Evolutionary conservation across 306 rosid genomes (phyloP), one percentile per base, ranked within the genome.

Genomic region (Cicer arietinum): DNA sequence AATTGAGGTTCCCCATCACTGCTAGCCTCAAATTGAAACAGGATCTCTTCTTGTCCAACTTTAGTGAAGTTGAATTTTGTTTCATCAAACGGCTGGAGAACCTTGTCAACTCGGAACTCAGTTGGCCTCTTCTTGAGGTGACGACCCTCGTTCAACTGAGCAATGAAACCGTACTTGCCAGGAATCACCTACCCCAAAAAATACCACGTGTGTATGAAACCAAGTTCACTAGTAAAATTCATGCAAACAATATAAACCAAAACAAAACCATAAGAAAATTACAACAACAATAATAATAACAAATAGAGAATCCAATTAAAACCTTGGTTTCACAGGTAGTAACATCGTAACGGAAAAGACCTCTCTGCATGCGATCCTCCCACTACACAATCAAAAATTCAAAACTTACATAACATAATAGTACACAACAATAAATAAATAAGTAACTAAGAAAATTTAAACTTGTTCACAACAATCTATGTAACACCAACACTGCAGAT

Each of bases 71-170:
- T 91, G 90, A 94, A 94, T 65, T 92, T 92, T 81, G 10, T 92
- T 62, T 84, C 93, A 83, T 94, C 99, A 77, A 89, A 94, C 50
- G 97, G 95, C 86, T 94, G 99, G 48, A 94, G 97, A 64, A 94
- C 99, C 90, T 85, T 92, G 73, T 94, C 99, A 16, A 94, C 96
- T 7, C 90, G 88, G 67, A 94, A 94, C 76, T 94, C 99, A 0
- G 99, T 94, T 11, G 97, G 99, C 39, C 99, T 82, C 89, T 94
- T 94, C 92, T 92, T 92, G 60, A 92, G 91, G 69, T 94, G 99
- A 72, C 99, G 99, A 47, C 99, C 99, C 88, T 94, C 96, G 0
- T 94, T 94, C 83, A 94, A 89, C 90, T 94, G 99, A 40, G 99
- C 99, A 45, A 94, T 86, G 85, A 94, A 94, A 67, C 99, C 96